Base-by-base conservation (phyloP, 805 yeast species). In the Hanseniaspora singularis region DNA sequence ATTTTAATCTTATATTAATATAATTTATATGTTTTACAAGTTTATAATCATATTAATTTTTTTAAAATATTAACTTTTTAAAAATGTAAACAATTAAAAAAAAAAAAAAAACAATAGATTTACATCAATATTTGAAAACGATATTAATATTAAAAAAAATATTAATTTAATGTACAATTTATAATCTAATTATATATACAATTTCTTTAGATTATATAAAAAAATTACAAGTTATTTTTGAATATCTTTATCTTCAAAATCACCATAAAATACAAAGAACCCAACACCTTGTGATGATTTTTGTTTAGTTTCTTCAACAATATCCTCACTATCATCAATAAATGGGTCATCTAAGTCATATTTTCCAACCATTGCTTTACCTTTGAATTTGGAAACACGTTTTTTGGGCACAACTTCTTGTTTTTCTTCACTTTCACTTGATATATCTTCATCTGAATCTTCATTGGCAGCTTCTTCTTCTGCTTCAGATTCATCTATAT, bases 311-410 rank as follows among this genome's bases (percentile, higher is more conserved):
- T 88, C 96, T 63, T 92, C 98, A 82, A 92, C 82, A 49, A 77
- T 73, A 54, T 87, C 67, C 63, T 92, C 99, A 14, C 85, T 74
- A 63, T 92, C 98, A 64, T 92, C 99, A 50, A 92, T 92, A 57
- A 92, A 92, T 2, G 97, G 98, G 62, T 92, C 99, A 51, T 83
- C 79, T 40, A 76, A 69, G 60, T 92, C 98, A 63, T 92, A 92
- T 58, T 84, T 86, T 2, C 96, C 96, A 30, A 87, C 85, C 53
- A 82, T 75, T 45, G 87, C 73, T 56, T 81, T 81, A 33, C 74
- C 70, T 55, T 69, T 68, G 24, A 33, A 44, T 12, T 33, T 38
- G 15, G 48, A 44, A 9, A 44, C 48, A 30, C 48, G 33, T 57
- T 69, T 71, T 44, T 44, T 39, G 64, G 62, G 51, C 70, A 62